Base-by-base conservation (phyloP, 768 basidiomycete species). In the Boletellus ananiceps region DNA sequence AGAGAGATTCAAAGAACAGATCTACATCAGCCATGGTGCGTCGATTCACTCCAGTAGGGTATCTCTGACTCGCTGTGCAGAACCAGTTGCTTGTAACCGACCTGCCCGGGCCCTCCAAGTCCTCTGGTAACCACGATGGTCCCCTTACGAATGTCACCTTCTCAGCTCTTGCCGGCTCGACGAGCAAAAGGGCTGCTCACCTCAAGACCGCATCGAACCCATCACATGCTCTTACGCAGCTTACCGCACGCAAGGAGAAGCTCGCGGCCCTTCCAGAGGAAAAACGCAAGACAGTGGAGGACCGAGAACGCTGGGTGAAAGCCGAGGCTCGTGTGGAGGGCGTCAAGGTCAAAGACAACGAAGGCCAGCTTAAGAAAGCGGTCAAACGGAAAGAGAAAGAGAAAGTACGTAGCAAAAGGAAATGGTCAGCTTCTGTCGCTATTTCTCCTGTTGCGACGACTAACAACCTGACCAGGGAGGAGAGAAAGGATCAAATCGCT, bases 311-410 rank as follows among this genome's bases (percentile, higher is more conserved):
- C 61, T 97, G 93, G 91, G 81, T 82, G 42, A 95, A 94, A 70
- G 93, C 94, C 0, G 82, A 85, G 62, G 83, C 90, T 27, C 77
- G 91, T 42, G 73, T 96, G 50, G 90, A 89, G 47, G 96, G 96
- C 2, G 84, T 85, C 41, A 99, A 97, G 69, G 84, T 99, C 27
- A 80, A 80, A 42, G 96, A 98, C 58, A 89, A 94, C 57, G 91
- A 92, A 63, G 64, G 57, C 1, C 73, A 85, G 39, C 67, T 99
- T 60, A 97, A 95, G 74, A 97, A 96, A 73, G 93, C 93, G 36
- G 83, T 81, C 8, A 98, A 96, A 75, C 75, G 89, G 65, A 85
- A 89, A 55, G 95, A 96, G 69, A 94, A 95, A 67, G 83, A 83
- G 58, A 97, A 97, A 65, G 60, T 52, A 19, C 93, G 89, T 73